Conservation (phyloP, 2,329 filamentous ascomycete genomes). For the Knoxdaviesia proteae region DNA sequence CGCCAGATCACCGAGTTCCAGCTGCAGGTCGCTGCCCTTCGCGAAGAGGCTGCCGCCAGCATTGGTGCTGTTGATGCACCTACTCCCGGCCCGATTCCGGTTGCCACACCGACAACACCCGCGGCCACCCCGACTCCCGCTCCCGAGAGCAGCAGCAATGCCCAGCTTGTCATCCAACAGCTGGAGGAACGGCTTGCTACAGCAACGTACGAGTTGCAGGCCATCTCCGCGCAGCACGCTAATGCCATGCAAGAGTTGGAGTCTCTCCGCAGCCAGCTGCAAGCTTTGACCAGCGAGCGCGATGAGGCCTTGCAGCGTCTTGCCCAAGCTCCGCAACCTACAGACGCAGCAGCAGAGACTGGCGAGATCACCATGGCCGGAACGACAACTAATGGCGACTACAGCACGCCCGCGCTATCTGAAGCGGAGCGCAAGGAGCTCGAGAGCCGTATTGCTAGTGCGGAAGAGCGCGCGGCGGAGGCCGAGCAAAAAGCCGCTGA, state of each 20-base stretch:
- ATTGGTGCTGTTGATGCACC: not conserved
- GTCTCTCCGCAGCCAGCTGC: conserved; percentile 34
- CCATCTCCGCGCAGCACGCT: conserved; percentile 45
- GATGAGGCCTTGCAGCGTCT: conserved; percentile 29
- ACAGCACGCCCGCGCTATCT: conserved; percentile 14
- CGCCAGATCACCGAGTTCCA: conserved; percentile 22
- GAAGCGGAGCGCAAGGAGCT: conserved; percentile 39
- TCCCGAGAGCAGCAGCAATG: conserved; percentile 1
- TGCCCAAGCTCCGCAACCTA: conserved; percentile 8
- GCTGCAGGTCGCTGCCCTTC: conserved; percentile 18
- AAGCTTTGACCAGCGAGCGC: conserved; percentile 38
- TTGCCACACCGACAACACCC: too few relatives aligned
- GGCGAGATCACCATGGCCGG: not conserved
- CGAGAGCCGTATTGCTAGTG: conserved; percentile 37
- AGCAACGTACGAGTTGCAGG: conserved; percentile 40
- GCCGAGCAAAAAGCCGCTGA: conserved; percentile 42
- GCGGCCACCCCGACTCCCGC: too few relatives aligned
- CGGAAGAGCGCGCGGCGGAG: conserved; percentile 41
- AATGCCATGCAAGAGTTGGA: conserved; percentile 43
- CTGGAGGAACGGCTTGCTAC: conserved; percentile 28
- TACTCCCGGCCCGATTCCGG: too few relatives aligned
- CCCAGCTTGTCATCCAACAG: conserved; percentile 20
- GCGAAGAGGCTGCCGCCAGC: conserved; percentile 11
- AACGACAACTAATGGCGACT: too few relatives aligned
- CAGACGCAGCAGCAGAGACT: conserved; percentile 6